Evolutionary conservation across 805 yeast species (phyloP), one percentile per base, ranked within the genome.

Genomic region (Candida peoriensis): DNA sequence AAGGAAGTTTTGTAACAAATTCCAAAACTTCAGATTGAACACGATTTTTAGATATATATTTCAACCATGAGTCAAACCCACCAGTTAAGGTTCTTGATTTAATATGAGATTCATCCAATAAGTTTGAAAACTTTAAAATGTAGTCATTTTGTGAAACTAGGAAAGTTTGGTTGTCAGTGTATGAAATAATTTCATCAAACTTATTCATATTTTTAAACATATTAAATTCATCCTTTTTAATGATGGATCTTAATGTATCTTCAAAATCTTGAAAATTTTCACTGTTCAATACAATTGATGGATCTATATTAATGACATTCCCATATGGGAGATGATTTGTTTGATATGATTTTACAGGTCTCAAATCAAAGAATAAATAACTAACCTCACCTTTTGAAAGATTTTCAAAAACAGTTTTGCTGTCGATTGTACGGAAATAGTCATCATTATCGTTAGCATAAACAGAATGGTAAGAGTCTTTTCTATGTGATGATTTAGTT

Each of bases 351-450:
- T 53, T 50, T 10, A 51, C 43, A 8, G 64, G 47, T 30, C 75
- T 54, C 13, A 70, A 39, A 46, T 70, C 75, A 30, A 70, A 52
- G 6, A 70, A 34, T 16, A 70, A 38, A 3, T 42, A 27, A 2
- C 75, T 71, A 13, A 64, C 65, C 29, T 69, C 58, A 13, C 66
- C 66, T 32, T 54, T 62, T 35, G 52, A 61, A 32, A 76, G 54
- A 3, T 63, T 59, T 3, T 69, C 51, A 36, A 70, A 57, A 5
- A 74, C 50, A 50, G 56, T 47, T 24, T 59, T 60, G 9, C 70
- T 51, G 1, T 68, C 54, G 6, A 64, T 55, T 11, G 57, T 54
- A 9, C 87, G 86, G 46, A 82, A 85, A 31, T 42, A 42, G 5
- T 44, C 44, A 6, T 52, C 63, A 6, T 48, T 48, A 12, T 53